phyloP scores from a whole-genome alignment of 2,329 filamentous ascomycete genomes.

The Zymoseptoria brevis region DNA sequence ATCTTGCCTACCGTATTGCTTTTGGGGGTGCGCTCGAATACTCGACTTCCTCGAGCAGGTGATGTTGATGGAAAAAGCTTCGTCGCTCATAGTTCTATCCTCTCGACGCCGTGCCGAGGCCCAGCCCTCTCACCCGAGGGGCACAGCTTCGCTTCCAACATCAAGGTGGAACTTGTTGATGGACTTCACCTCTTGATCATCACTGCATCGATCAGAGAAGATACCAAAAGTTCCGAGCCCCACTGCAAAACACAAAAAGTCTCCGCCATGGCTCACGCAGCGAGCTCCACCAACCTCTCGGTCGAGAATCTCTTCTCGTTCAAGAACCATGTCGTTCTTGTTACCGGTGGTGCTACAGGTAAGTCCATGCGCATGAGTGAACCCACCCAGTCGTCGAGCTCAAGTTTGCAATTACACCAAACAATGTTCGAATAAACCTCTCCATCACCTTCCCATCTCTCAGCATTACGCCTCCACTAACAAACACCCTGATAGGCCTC shows the following conservation, averaged over 20 bases:
- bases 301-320: constrained; percentile 30
- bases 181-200: not conserved
- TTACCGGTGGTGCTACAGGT: constrained; percentile 40
- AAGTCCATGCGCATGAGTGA: not conserved
- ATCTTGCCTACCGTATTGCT: too few relatives aligned
- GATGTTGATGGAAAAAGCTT: too few relatives aligned
- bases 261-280: constrained; percentile 24
- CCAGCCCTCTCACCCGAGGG: not conserved
- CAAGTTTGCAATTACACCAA: too few relatives aligned
- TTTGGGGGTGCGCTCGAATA: too few relatives aligned
- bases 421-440: too few relatives aligned
- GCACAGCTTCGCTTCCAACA: not conserved
- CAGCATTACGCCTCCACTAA: not conserved
- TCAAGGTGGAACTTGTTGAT: not conserved
- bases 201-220: not conserved
- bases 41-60: too few relatives aligned
- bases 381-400: too few relatives aligned
- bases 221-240: too few relatives aligned
- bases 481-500: constrained; percentile 18
- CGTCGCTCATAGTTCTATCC: not conserved
- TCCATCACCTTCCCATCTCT: too few relatives aligned
- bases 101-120: not conserved
- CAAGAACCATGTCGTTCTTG: constrained; percentile 33
- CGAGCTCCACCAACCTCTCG: constrained; percentile 22
- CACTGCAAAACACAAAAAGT: too few relatives aligned